Base-by-base conservation (phyloP, 208 protist genomes). In the Willaertia magna region DNA sequence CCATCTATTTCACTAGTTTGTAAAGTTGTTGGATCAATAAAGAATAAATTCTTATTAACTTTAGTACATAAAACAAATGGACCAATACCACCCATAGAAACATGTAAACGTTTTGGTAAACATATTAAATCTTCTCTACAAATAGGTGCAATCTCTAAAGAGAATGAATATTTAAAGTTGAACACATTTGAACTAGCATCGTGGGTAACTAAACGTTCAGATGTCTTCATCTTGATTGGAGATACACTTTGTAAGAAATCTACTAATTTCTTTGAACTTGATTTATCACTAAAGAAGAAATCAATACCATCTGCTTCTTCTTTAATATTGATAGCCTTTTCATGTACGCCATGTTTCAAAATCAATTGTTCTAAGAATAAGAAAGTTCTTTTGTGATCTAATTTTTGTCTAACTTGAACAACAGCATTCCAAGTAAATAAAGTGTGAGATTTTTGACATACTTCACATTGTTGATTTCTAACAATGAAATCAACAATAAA, bases 311-410 rank as follows among this genome's bases (percentile, higher is more conserved):
- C 97, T 0, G 95, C 91, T 85, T 95, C 88, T 84, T 95, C 92
- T 84, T 98, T 92, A 85, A 99, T 97, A 86, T 97, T 96, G 59
- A 95, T 95, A 85, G 95, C 95, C 86, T 98, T 95, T 34, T 93
- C 89, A 88, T 99, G 97, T 52, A 97, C 90, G 39, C 92, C 91
- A 90, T 99, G 96, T 92, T 98, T 98, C 47, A 99, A 87, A 85
- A 99, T 99, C 39, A 99, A 86, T 92, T 99, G 98, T 93, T 99
- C 98, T 20, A 99, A 89, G 87, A 93, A 98, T 11, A 98, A 93
- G 88, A 99, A 99, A 46, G 98, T 99, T 82, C 98, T 95, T 88
- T 99, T 99, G 91, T 99, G 98, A 76, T 92, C 89, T 48, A 98
- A 97, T 87, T 99, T 99, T 91, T 99, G 98, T 49, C 98, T 94